Evolutionary conservation across 345 rosid species (phyloP).

Genomic region (Lepidium didymum): DNA sequence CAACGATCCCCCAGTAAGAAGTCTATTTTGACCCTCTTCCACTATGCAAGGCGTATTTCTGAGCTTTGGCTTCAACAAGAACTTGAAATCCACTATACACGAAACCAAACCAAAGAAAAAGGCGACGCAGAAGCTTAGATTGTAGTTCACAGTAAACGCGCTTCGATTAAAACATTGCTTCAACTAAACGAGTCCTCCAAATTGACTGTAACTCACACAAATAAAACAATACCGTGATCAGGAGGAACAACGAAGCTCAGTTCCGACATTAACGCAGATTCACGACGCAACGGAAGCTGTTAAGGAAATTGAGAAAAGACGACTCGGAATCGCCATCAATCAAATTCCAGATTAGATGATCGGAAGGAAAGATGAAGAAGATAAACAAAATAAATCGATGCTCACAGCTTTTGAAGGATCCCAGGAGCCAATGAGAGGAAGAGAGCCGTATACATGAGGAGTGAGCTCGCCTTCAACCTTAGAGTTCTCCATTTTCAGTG

Average conservation of each 20-base stretch:
- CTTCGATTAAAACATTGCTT: neutral
- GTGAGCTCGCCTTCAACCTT: constrained; percentile 73
- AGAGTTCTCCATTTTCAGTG: constrained; percentile 82
- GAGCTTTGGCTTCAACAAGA: constrained; percentile 86
- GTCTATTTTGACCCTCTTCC: constrained; percentile 84
- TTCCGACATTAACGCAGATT: constrained; percentile 87
- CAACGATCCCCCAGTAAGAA: constrained; percentile 65
- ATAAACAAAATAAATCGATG: neutral
- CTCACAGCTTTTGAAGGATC: constrained; percentile 86
- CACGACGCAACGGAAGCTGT: constrained; percentile 85
- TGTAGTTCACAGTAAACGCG: neutral
- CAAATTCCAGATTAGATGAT: neutral
- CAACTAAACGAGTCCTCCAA: neutral
- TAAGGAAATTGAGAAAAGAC: neutral
- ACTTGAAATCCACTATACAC: constrained; percentile 86
- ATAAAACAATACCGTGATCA: constrained; percentile 58
- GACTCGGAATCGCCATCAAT: neutral
- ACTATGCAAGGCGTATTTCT: constrained; percentile 55
- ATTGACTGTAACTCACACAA: neutral
- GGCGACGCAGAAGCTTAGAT: neutral
- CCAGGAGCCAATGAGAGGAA: constrained; percentile 90
- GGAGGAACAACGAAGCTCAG: constrained; percentile 95
- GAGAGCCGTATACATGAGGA: constrained; percentile 94
- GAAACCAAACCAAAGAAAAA: neutral
- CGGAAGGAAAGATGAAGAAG: neutral